A percentile compares a stretch with the other conserved stretches of the same genome.
Conservation (phyloP, 1,284 basidiomycete genomes). For the Ustilago loliicola region DNA sequence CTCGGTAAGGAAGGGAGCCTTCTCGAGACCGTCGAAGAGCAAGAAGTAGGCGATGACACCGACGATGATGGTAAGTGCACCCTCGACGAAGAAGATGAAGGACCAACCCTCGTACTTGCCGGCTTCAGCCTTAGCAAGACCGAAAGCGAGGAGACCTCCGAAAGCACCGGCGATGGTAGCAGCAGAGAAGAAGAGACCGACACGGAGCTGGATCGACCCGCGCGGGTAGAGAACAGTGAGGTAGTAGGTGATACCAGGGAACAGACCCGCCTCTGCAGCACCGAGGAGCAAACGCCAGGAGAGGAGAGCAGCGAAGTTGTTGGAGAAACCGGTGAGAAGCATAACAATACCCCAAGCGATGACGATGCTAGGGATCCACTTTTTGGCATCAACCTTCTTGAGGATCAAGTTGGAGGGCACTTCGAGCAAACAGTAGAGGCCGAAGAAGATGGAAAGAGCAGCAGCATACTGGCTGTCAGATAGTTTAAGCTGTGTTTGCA, state of each 20-base stretch:
- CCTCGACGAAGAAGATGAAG: slow-evolving; percentile 73
- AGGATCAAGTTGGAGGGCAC: slow-evolving; percentile 78
- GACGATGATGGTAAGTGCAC: slow-evolving; percentile 72
- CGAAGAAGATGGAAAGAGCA: slow-evolving; percentile 70
- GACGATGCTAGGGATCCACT: slow-evolving; percentile 68
- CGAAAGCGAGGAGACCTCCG: slow-evolving; percentile 70
- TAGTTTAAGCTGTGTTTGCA: slow-evolving; percentile 60
- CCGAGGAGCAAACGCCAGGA: slow-evolving; percentile 71
- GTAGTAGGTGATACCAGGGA: slow-evolving; percentile 55
- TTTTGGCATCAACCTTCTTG: slow-evolving; percentile 71
- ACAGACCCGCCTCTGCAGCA: slow-evolving; percentile 62
- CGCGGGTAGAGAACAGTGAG: slow-evolving; percentile 56
- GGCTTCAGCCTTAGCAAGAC: slow-evolving; percentile 63
- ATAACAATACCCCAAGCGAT: slow-evolving; percentile 71
- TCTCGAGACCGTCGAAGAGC: slow-evolving; percentile 50
- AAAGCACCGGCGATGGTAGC: slow-evolving; percentile 73
- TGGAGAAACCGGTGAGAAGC: slow-evolving; percentile 71
- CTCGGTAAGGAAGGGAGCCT: slow-evolving; percentile 56
- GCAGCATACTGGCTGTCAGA: slow-evolving; percentile 73
- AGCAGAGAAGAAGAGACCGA: slow-evolving; percentile 62
- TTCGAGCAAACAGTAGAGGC: slow-evolving; percentile 79
- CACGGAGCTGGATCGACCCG: slow-evolving; percentile 51
- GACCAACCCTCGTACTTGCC: slow-evolving; percentile 43
- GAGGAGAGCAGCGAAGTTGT: slow-evolving; percentile 69
- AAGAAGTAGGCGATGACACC: slow-evolving; percentile 69